These are phyloP conservation scores for Aspergillus quadrilineatus DNA, from an alignment of 2,329 filamentous ascomycete species.

Conservation along the genomic window DNA sequence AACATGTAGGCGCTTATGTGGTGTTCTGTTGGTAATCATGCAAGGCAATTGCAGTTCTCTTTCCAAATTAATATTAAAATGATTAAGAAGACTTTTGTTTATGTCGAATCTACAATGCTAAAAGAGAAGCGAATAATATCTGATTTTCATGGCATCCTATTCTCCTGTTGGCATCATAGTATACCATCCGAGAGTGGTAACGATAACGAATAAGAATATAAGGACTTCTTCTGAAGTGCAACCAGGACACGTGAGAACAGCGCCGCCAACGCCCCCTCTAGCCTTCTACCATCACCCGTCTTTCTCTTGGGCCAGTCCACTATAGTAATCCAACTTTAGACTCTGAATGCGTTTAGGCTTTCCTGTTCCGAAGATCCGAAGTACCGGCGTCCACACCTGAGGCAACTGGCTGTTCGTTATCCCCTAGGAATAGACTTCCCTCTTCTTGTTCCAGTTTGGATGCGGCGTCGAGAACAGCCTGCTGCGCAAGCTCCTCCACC, in stretches of 20 bases:
- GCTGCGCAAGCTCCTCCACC: conserved; percentile 29
- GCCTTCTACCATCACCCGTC: background rate
- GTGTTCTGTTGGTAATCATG: conserved; percentile 20
- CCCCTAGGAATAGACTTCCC: conserved; percentile 27
- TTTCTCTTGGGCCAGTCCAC: background rate
- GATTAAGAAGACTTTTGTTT: background rate
- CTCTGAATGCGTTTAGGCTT: conserved; percentile 14
- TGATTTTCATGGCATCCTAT: background rate
- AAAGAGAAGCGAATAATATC: background rate
- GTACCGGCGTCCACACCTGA: conserved; percentile 65
- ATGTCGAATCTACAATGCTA: too few species aligned
- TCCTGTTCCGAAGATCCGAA: conserved; percentile 70
- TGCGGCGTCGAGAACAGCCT: conserved; percentile 38
- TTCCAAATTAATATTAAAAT: background rate
- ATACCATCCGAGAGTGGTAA: background rate
- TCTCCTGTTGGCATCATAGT: background rate
- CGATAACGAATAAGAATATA: background rate
- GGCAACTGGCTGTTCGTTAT: conserved; percentile 22
- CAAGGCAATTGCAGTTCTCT: background rate
- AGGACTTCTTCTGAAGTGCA: background rate
- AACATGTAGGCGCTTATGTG: conserved; percentile 27
- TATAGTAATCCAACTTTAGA: background rate
- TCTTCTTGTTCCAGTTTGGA: conserved; percentile 32
- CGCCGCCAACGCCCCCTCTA: background rate
- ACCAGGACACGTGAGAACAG: background rate